Conservation (phyloP, 371 early-diverging fungal genomes). For the Mortierella sp. region DNA sequence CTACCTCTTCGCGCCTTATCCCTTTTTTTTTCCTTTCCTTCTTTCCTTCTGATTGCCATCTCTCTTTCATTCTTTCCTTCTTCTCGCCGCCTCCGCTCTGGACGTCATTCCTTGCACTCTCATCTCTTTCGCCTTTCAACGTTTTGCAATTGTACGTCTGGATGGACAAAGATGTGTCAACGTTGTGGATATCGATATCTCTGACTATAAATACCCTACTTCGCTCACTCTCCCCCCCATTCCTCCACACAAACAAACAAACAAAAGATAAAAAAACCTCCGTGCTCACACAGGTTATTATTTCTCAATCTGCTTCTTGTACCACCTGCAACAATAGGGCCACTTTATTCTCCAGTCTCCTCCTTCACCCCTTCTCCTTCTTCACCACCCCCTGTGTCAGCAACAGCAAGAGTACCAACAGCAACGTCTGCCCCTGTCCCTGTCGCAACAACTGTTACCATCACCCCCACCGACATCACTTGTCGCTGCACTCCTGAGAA, state of each 20-base stretch:
- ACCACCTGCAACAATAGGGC: not conserved
- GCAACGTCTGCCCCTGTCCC: not conserved
- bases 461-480: not conserved
- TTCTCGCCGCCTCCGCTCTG: not conserved
- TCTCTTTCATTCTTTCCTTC: not conserved
- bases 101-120: not conserved
- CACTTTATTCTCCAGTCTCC: not conserved
- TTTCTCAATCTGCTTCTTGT: not conserved
- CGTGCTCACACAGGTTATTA: not conserved
- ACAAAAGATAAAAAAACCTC: not conserved
- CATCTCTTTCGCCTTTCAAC: not conserved
- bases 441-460: conserved; percentile 5
- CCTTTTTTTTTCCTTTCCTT: not conserved
- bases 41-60: not conserved
- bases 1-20: not conserved
- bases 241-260: not conserved
- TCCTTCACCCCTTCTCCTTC: not conserved
- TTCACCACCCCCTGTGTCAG: conserved; percentile 1
- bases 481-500: not conserved
- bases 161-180: not conserved
- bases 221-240: conserved; percentile 15
- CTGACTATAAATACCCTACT: not conserved
- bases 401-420: conserved; percentile 17
- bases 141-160: not conserved
- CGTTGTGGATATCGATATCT: not conserved